phyloP scores from a whole-genome alignment of 768 basidiomycete genomes.

The Phaeotremella skinneri region DNA sequence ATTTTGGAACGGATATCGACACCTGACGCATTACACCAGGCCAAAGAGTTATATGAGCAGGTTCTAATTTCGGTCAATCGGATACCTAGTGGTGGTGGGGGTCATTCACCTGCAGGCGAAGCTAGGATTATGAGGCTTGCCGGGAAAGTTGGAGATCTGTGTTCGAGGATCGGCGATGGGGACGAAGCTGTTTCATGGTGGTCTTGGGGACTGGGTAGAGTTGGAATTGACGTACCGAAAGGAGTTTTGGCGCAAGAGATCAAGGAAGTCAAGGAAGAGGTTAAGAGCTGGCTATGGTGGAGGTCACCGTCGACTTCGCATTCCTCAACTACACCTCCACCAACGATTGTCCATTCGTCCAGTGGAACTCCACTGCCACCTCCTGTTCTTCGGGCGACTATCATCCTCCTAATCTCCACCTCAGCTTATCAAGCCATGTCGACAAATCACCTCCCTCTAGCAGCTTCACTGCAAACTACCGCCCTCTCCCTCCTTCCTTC shows the following conservation, averaged over 20 bases:
- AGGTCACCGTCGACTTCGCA: neutral
- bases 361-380: conserved; percentile 15
- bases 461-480: conserved; percentile 29
- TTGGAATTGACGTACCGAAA: conserved; percentile 16
- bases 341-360: neutral
- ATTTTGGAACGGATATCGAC: conserved; percentile 45
- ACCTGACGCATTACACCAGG: conserved; percentile 25
- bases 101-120: conserved; percentile 4
- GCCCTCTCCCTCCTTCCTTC: conserved; percentile 32
- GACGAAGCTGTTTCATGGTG: conserved; percentile 40
- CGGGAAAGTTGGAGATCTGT: conserved; percentile 46
- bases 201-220: conserved; percentile 41
- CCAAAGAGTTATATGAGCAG: conserved; percentile 44
- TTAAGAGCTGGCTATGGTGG: conserved; percentile 25
- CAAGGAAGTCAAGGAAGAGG: conserved; percentile 2
- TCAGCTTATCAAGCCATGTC: conserved; percentile 37
- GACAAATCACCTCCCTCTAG: conserved; percentile 17
- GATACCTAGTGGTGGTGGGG: conserved; percentile 5
- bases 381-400: conserved; percentile 35
- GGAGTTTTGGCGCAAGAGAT: neutral
- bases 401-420: conserved; percentile 41
- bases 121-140: conserved; percentile 35
- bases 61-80: conserved; percentile 27
- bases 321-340: neutral
- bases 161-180: conserved; percentile 26